Conservation (phyloP, 1,284 basidiomycete genomes). For the Salmacisia buchloeana region DNA sequence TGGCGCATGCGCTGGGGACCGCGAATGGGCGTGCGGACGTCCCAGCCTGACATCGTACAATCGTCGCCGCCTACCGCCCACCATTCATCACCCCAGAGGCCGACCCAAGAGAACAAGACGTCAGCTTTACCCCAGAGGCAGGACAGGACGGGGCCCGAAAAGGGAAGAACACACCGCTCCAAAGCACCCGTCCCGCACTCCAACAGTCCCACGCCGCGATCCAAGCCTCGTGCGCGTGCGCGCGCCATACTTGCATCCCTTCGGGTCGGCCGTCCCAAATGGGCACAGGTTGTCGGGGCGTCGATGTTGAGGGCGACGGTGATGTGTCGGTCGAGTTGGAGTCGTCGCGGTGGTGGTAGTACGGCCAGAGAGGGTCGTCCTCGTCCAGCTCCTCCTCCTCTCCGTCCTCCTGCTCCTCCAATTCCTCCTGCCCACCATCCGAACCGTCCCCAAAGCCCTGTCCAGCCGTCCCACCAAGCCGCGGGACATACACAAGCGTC, state of each 20-base stretch:
- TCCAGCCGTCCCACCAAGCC: constrained; percentile 2
- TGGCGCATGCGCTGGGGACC: constrained; percentile 9
- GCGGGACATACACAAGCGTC: constrained; percentile 36
- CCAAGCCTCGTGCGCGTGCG: constrained; percentile 94
- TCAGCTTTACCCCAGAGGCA: too few species aligned
- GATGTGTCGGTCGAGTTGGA: too few species aligned
- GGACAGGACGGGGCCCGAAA: too few species aligned
- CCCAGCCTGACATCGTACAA: constrained; percentile 83
- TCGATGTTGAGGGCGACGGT: too few species aligned
- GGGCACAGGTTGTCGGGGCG: background rate
- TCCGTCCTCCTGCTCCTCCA: constrained; percentile 2
- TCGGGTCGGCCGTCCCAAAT: constrained; percentile 14
- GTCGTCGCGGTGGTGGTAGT: too few species aligned
- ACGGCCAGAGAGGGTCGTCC: constrained; percentile 12
- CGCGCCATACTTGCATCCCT: constrained; percentile 61
- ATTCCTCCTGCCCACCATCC: constrained; percentile 11
- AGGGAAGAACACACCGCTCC: constrained; percentile 63
- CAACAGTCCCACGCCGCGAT: constrained; percentile 83
- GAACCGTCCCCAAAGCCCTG: background rate
- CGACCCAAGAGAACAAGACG: too few species aligned
- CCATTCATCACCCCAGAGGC: too few species aligned
- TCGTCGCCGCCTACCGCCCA: constrained; percentile 98
- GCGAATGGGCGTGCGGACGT: constrained; percentile 53
- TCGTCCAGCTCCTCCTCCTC: constrained; percentile 20
- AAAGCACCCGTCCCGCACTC: constrained; percentile 58